Base-by-base conservation (phyloP, 78 protist species). In the Mastigamoeba balamuthi region DNA sequence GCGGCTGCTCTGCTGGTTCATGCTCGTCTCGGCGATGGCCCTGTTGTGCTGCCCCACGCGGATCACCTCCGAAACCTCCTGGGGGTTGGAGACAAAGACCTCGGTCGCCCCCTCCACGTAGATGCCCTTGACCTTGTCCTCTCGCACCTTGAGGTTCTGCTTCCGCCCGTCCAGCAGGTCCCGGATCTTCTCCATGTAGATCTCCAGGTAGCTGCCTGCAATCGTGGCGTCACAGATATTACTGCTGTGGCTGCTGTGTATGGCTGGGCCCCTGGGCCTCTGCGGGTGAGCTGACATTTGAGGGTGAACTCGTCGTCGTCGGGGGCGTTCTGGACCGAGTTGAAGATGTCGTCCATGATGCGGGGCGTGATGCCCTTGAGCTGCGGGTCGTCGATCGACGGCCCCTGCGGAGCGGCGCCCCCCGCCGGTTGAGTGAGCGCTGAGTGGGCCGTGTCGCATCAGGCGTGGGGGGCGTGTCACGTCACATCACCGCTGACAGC, bases 171-270 rank as follows among this genome's bases (percentile, higher is more conserved):
- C 91, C 8, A 93, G 29, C 10, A 93, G 72, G 77, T 93, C 97
- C 8, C 92, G 77, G 64, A 93, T 77, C 52, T 83, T 78, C 69
- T 93, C 97, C 93, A 88, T 80, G 73, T 93, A 93, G 58, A 93
- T 78, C 80, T 93, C 94, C 7, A 88, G 69, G 78, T 83, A 93
- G 38, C 81, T 66, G n/a, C n/a, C n/a, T n/a, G n/a, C n/a, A n/a
- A n/a, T n/a, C n/a, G n/a, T n/a, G n/a, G n/a, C n/a, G n/a, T n/a
- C n/a, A n/a, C n/a, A n/a, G n/a, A n/a, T n/a, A n/a, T n/a, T n/a
- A n/a, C n/a, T n/a, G n/a, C n/a, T n/a, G n/a, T n/a, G n/a, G n/a
- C n/a, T n/a, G n/a, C n/a, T n/a, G n/a, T n/a, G n/a, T n/a, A n/a
- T n/a, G n/a, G n/a, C n/a, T n/a, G n/a, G n/a, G n/a, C n/a, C n/a